phyloP scores from a whole-genome alignment of 768 basidiomycete species.

The Antrodiella citrinella region DNA sequence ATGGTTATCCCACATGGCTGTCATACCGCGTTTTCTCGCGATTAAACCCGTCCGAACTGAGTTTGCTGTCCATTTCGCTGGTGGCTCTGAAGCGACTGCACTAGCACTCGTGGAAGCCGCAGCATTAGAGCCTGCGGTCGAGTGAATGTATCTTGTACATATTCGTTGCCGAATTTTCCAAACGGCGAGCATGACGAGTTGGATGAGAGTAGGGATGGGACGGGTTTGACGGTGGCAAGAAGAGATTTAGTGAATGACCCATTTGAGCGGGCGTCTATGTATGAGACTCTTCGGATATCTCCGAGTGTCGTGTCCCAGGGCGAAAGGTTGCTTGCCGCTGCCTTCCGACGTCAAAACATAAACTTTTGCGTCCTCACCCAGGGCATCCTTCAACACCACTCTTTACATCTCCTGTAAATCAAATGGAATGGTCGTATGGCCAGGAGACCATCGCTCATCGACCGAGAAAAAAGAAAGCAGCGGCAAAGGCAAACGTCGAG shows the following conservation, averaged over 20 bases:
- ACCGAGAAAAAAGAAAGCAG: conserved; percentile 24
- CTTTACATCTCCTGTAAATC: conserved; percentile 11
- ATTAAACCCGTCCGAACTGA: conserved; percentile 89
- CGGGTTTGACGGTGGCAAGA: no score
- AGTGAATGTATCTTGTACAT: conserved; percentile 34
- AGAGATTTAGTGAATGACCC: no score
- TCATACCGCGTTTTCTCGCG: conserved; percentile 95
- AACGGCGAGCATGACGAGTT: neutral
- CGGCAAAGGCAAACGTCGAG: conserved; percentile 15
- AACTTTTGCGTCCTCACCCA: no score
- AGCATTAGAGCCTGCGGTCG: conserved; percentile 28
- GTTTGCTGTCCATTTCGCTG: conserved; percentile 72
- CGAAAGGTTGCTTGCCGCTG: no score
- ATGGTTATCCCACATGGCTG: conserved; percentile 83
- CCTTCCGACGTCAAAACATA: no score
- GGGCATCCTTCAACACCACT: neutral
- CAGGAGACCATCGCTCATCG: conserved; percentile 35
- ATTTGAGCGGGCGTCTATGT: no score
- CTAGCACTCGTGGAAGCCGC: conserved; percentile 25
- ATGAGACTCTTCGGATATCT: no score
- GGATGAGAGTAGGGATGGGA: no score
- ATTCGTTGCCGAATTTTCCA: neutral
- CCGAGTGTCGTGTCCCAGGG: no score
- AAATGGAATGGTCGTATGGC: conserved; percentile 79
- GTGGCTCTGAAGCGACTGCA: conserved; percentile 13